Base-by-base conservation (phyloP, 371 early-diverging fungal species). In the Chytridium lagenaria region DNA sequence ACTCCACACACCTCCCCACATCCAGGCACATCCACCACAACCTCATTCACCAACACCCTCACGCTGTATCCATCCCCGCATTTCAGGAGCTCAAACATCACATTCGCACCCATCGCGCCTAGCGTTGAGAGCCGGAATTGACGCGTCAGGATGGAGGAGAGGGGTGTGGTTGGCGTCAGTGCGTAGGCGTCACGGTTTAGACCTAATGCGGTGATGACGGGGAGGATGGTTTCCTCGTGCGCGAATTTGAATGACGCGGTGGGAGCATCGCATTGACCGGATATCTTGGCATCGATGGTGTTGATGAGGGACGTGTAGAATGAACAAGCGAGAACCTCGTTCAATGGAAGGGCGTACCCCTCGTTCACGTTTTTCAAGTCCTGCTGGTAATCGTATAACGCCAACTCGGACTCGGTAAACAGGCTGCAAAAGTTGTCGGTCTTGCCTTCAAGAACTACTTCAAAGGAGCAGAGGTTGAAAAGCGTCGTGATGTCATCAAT, bases 191-290 rank as follows among this genome's bases (percentile, higher is more conserved):
- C 67, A n/a, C 59, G 37, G 52, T 77, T 74, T 51, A 80, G 75
- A 19, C 80, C 77, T 33, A 80, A 66, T 1, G 69, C 68, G 44
- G 72, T 64, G 50, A 80, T 36, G 26, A 80, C 26, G 15, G 80
- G 77, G 19, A 67, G 69, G 10, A 80, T 50, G 50, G 80, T 77
- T 61, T 80, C 80, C 3, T 59, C 80, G 59, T 77, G 78, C 5
- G 67, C 78, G 38, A 77, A 77, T 50, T 63, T 49, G 57, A 77
- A 68, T 28, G 33, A 33, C 2, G 71, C 74, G n/a, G 26, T 65
- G 22, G 61, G 30, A 33, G 77, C 69, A 19, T 36, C 39, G 49
- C 55, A 0, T 61, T n/a, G 26, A 65, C 57, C 26, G 23, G 39
- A 69, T 52, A 73, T 69, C 70, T 73, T 64, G 0, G 39, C 23